Evolutionary conservation across 768 basidiomycete genomes (phyloP).

Genomic region (Fibroporia radiculosa): DNA sequence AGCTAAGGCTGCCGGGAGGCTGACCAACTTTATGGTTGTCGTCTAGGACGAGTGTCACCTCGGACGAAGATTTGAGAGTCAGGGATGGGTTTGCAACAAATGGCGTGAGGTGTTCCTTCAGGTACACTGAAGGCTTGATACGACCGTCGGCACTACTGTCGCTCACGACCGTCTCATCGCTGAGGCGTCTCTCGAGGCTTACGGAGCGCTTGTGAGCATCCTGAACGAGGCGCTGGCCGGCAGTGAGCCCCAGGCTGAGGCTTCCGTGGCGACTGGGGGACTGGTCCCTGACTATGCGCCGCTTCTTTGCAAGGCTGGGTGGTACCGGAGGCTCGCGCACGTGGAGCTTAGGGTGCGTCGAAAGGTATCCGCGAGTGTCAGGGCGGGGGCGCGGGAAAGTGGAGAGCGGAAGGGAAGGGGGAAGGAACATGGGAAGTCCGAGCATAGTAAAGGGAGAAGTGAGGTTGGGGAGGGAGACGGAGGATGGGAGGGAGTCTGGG

Average conservation of each 20-base stretch:
- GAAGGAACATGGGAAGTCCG: background rate
- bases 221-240: background rate
- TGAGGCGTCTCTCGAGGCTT: slow-evolving; percentile 1
- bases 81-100: background rate
- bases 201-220: background rate
- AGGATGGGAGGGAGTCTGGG: slow-evolving; percentile 7
- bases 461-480: slow-evolving; percentile 7
- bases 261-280: background rate
- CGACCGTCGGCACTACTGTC: background rate
- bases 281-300: background rate
- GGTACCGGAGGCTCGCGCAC: slow-evolving; percentile 16
- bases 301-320: slow-evolving; percentile 13
- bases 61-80: background rate
- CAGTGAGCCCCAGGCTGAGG: background rate
- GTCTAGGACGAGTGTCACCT: background rate
- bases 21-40: background rate
- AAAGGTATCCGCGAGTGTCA: background rate
- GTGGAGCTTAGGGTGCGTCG: slow-evolving; percentile 16
- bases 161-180: slow-evolving; percentile 8
- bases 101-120: no score
- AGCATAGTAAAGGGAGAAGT: background rate
- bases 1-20: background rate
- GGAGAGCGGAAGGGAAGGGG: background rate
- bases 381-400: background rate
- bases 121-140: background rate